phyloP scores from a whole-genome alignment of 495 filamentous ascomycete species.

The Cairneyella variabilis region DNA sequence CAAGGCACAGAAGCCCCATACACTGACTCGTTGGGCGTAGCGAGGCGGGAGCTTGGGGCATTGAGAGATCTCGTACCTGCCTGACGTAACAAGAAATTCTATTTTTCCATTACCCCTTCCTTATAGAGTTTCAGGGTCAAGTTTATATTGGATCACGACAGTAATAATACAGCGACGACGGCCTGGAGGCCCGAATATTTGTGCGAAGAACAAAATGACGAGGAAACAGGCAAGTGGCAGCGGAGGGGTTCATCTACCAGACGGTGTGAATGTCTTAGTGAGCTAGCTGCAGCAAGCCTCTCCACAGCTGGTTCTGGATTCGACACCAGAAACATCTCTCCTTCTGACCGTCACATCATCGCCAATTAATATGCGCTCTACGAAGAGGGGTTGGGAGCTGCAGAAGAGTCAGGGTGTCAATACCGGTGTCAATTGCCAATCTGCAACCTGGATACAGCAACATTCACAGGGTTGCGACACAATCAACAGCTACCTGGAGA shows the following conservation, averaged over 20 bases:
- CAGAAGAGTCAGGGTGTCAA: neutral
- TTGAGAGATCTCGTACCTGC: neutral
- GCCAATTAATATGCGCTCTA: neutral
- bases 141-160: neutral
- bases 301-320: neutral
- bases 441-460: neutral
- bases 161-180: neutral
- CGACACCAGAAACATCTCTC: neutral
- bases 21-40: neutral
- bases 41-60: neutral
- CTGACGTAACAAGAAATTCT: neutral
- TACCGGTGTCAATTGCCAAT: too few relatives aligned
- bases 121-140: neutral
- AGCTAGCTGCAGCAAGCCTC: neutral
- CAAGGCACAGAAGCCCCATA: neutral
- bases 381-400: neutral
- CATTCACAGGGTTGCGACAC: neutral
- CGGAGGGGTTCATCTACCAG: neutral
- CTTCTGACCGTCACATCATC: neutral
- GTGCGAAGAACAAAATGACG: neutral
- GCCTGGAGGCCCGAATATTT: neutral
- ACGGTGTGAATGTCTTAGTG: neutral
- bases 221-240: neutral
- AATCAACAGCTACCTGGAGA: neutral
- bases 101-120: neutral